Base-by-base conservation (phyloP, 805 yeast species). In the Priceomyces melissophilus region DNA sequence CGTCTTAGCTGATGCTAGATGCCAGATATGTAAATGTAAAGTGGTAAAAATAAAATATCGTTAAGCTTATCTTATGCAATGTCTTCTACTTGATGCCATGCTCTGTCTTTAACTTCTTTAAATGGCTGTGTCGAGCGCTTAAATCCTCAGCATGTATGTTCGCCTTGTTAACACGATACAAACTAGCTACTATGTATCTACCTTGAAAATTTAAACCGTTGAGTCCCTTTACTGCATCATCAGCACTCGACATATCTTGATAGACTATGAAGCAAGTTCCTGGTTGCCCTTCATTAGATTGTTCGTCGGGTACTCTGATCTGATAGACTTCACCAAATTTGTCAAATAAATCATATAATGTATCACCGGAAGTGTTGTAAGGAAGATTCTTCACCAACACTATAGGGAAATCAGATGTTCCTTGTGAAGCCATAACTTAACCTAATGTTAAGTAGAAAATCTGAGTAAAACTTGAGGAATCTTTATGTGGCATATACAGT, bases 161-260 rank as follows among this genome's bases (percentile, higher is more conserved):
- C 8, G 62, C 46, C 46, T 54, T 62, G 41, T 76, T 81, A 10
- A 76, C 73, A 29, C 58, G 67, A 47, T 71, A 79, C 43, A 70
- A 40, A 38, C 68, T 55, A 8, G 79, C 77, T 17, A 81, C 81
- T 27, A 81, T 50, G 50, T 81, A 81, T 41, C 87, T 51, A 7
- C 81, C 79, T 43, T 76, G 72, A 46, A 75, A 75, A 50, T 80
- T 79, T 44, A 73, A 75, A 1, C 87, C 87, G 39, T 76, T 76
- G 39, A 81, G 54, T 44, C 76, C 81, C n/a, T 68, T 72, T 14
- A 71, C 63, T 0, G 85, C 84, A 26, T 57, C 54, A n/a, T 54
- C 56, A 11, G 85, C 82, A 44, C 70, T 69, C 20, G 59, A 58
- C 13, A 72, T 43, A 34, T 74, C 75, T 38, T 71, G 73, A 54